Conservation (phyloP, 345 rosid species). For the Euphorbia peplus region DNA sequence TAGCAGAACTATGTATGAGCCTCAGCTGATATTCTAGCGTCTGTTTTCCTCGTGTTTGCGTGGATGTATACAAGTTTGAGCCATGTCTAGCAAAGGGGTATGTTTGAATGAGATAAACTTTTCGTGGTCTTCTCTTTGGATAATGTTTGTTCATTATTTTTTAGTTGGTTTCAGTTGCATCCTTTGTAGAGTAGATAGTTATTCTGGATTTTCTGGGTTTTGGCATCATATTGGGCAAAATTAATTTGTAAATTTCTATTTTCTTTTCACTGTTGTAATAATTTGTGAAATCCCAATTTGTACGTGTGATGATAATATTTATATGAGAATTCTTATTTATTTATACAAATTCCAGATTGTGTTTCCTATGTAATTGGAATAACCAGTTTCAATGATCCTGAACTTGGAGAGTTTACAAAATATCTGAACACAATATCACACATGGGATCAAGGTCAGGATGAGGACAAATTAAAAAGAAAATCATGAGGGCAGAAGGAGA, state of each 20-base stretch:
- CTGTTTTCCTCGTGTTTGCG: constrained; percentile 11
- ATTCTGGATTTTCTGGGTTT: background rate
- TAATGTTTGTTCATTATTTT: constrained; percentile 9
- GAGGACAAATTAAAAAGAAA: too few species aligned
- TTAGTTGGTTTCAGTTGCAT: background rate
- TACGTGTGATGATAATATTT: background rate
- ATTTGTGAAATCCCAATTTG: background rate
- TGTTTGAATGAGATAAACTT: background rate
- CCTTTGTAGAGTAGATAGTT: background rate
- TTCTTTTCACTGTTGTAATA: constrained; percentile 17
- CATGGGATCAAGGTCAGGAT: too few species aligned
- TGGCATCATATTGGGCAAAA: background rate
- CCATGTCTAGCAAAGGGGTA: background rate
- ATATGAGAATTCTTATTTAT: background rate
- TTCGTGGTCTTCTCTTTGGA: background rate
- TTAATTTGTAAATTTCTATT: constrained; percentile 14
- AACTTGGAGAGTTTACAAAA: too few species aligned
- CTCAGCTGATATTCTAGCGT: background rate
- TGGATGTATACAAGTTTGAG: constrained; percentile 12
- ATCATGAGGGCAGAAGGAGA: too few species aligned
- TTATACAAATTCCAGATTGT: background rate
- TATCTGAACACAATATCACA: too few species aligned
- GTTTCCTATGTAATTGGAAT: background rate
- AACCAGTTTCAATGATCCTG: too few species aligned
- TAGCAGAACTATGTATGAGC: constrained; percentile 15